phyloP scores from a whole-genome alignment of 73 alveolate genomes.

The Durusdinium trenchii region DNA sequence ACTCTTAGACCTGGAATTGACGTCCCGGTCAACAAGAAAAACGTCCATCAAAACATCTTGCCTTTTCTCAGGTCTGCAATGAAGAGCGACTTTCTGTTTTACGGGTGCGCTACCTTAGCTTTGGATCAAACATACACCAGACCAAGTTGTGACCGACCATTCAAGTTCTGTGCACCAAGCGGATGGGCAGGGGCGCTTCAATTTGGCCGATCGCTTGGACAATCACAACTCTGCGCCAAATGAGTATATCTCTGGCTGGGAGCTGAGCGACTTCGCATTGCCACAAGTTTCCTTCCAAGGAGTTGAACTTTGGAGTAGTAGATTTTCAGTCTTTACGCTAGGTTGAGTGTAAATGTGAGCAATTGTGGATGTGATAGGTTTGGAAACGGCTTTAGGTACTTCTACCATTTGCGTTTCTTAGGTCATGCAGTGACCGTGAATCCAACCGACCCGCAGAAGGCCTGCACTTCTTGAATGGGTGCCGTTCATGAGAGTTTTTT shows the following conservation, averaged over 20 bases:
- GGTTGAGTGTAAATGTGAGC: too few relatives aligned
- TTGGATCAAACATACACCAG: neutral
- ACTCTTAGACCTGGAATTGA: neutral
- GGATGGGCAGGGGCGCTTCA: constrained; percentile 63
- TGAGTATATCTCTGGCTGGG: constrained; percentile 60
- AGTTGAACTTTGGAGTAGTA: neutral
- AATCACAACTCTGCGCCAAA: constrained; percentile 88
- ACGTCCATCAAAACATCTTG: neutral
- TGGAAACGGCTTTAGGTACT: too few relatives aligned
- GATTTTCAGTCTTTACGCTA: too few relatives aligned
- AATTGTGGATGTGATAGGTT: too few relatives aligned
- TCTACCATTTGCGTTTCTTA: neutral
- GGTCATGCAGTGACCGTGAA: constrained; percentile 86
- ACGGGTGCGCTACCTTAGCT: neutral
- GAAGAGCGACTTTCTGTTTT: constrained; percentile 56
- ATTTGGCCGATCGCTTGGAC: constrained; percentile 67
- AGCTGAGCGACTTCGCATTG: neutral
- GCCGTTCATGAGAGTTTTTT: too few relatives aligned
- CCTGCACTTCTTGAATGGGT: neutral
- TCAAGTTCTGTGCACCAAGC: neutral
- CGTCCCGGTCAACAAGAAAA: neutral
- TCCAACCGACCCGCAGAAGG: constrained; percentile 70
- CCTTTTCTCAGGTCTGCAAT: constrained; percentile 36
- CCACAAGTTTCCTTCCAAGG: neutral
- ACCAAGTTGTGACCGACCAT: neutral